Evolutionary conservation across 305 asterid genomes (phyloP).

Genomic region (Fraxinus baroniana): DNA sequence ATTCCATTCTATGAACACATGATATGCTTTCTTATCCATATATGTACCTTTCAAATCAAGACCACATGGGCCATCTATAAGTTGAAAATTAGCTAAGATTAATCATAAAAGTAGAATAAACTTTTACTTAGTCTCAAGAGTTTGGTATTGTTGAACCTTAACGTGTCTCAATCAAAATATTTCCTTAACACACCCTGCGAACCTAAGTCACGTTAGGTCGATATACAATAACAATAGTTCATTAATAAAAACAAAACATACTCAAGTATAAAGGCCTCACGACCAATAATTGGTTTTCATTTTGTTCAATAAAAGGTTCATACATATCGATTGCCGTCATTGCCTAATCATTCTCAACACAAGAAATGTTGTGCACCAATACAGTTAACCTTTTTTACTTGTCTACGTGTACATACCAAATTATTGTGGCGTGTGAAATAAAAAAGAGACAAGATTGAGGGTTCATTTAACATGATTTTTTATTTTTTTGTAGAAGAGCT

Average conservation of each 20-base stretch:
- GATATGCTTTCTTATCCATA: conserved; percentile 9
- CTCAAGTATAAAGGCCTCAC: neutral
- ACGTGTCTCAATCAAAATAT: no score
- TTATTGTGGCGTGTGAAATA: neutral
- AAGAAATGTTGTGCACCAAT: neutral
- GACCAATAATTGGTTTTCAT: neutral
- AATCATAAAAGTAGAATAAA: neutral
- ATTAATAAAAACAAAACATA: no score
- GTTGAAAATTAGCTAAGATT: neutral
- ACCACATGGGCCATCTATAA: neutral
- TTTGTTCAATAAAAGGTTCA: no score
- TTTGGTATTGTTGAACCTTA: neutral
- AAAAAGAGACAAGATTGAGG: neutral
- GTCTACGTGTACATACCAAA: neutral
- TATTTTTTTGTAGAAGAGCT: no score
- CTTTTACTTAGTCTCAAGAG: neutral
- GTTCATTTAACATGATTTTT: no score
- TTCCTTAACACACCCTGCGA: neutral
- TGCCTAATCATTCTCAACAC: neutral
- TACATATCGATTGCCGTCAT: neutral
- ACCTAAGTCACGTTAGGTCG: no score
- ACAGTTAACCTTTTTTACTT: neutral
- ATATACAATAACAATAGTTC: neutral
- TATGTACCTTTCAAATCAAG: neutral
- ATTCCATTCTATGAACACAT: conserved; percentile 22